Conservation (phyloP, 768 basidiomycete species). For the Mycena leptocephala region DNA sequence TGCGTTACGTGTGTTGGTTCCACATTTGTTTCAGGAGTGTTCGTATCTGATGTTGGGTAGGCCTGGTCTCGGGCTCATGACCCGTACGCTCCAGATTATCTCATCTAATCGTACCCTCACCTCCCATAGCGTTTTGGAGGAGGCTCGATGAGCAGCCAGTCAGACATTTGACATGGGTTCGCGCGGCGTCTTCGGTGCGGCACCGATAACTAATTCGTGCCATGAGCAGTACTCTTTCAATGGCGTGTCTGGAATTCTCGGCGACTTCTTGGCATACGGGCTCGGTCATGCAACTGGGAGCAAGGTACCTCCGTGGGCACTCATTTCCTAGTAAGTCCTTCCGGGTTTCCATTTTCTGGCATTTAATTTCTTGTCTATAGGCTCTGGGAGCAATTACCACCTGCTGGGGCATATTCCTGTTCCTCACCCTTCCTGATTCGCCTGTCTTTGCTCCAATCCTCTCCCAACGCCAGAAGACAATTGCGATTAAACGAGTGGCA, state of each 20-base stretch:
- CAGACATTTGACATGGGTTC: conserved; percentile 48
- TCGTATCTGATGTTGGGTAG: conserved; percentile 3
- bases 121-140: conserved; percentile 43
- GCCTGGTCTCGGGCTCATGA: conserved; percentile 51
- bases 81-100: conserved; percentile 28
- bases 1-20: conserved; percentile 41
- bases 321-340: too few species aligned
- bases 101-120: neutral
- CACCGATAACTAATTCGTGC: too few species aligned
- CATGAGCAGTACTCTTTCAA: conserved; percentile 32
- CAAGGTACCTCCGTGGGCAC: conserved; percentile 44
- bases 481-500: conserved; percentile 55
- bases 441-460: conserved; percentile 51
- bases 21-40: neutral
- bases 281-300: conserved; percentile 41
- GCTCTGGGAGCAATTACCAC: conserved; percentile 46
- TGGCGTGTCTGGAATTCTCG: conserved; percentile 44
- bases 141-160: conserved; percentile 45
- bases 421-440: conserved; percentile 54
- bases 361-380: neutral
- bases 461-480: conserved; percentile 46
- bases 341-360: conserved; percentile 15
- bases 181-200: neutral
- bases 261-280: conserved; percentile 45
- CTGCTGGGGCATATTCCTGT: conserved; percentile 44